A percentile compares a stretch with the other conserved stretches of the same genome.
Conservation (phyloP, 805 yeast species). For the Jamesozyma lodderae region DNA sequence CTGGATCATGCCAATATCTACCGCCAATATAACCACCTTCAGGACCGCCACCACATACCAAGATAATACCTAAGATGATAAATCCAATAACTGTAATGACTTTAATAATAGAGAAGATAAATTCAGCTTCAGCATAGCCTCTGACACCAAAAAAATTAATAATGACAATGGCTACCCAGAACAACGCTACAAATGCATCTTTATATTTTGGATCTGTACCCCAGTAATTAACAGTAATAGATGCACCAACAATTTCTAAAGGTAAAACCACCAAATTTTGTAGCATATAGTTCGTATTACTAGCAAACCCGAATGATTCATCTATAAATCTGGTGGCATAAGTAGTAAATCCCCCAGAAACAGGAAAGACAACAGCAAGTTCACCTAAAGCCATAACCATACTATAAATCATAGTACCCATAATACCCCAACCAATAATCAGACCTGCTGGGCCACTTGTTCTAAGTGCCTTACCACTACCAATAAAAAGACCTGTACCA, state of each 20-base stretch:
- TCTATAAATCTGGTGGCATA: slow-evolving; percentile 53
- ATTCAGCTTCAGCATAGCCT: slow-evolving; percentile 49
- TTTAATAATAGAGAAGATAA: slow-evolving; percentile 38
- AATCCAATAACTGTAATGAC: slow-evolving; percentile 42
- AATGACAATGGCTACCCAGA: slow-evolving; percentile 38
- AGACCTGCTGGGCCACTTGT: slow-evolving; percentile 64
- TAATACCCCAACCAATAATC: slow-evolving; percentile 43
- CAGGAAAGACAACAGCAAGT: slow-evolving; percentile 50
- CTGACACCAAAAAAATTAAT: slow-evolving; percentile 48
- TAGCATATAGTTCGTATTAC: slow-evolving; percentile 49
- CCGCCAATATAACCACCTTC: slow-evolving; percentile 41
- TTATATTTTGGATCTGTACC: slow-evolving; percentile 36
- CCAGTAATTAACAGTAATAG: slow-evolving; percentile 48
- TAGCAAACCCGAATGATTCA: slow-evolving; percentile 53
- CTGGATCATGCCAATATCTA: slow-evolving; percentile 45
- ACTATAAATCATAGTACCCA: slow-evolving; percentile 47
- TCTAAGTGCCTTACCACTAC: slow-evolving; percentile 52
- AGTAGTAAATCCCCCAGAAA: slow-evolving; percentile 57
- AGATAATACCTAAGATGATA: slow-evolving; percentile 38
- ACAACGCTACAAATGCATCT: slow-evolving; percentile 41
- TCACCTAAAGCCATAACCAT: slow-evolving; percentile 59
- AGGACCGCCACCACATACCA: slow-evolving; percentile 49
- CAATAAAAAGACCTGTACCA: slow-evolving; percentile 70
- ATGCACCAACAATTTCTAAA: slow-evolving; percentile 44
- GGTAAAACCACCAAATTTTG: slow-evolving; percentile 47